Base-by-base conservation (phyloP, 2,329 filamentous ascomycete genomes). In the Exophiala dermatitidis region DNA sequence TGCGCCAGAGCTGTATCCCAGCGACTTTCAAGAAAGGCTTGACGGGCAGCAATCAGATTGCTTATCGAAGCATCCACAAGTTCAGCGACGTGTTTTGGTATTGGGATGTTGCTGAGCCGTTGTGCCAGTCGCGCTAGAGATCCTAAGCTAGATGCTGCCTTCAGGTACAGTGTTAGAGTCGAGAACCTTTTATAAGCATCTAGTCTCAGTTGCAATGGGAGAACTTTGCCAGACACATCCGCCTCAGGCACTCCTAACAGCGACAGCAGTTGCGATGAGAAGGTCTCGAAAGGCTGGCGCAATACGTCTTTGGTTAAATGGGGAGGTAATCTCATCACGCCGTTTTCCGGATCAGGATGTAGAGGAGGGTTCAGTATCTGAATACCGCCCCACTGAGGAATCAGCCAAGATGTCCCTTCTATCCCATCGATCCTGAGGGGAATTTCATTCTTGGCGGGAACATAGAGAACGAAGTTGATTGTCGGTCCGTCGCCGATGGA, bases 401-500 rank as follows among this genome's bases (percentile, higher is more conserved):
- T 86, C 60, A 96, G 78, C 91, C 91, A 97, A 57, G 89, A 90
- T 6, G 84, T 89, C 5, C 76, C 79, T 33, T 73, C 72, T 58
- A 74, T 81, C 46, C 80, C 80, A 52, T 79, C 77, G 43, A 86
- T 75, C 5, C 80, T 62, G 33, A 86, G 71, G 8, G 83, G 83
- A 2, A 77, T 77, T 56, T 82, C 77, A 4, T 71, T 71, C 54
- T 86, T 81, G 53, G 88, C 83, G 4, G 90, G 89, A 5, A 94
- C 83, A 65, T 93, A 98, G 30, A 97, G 78, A 52, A 97, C 84
- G 67, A 98, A 97, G 71, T 98, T 97, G 65, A 98, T 84, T 0
- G 93, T 98, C 1, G 93, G 93, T 0, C 91, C 91, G 45, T 59
- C 47, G 40, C 90, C 93, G 61, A 98, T 97, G 52, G 89, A 95